Evolutionary conservation across 2,329 filamentous ascomycete genomes (phyloP).

Genomic region (Colletotrichum simmondsii): DNA sequence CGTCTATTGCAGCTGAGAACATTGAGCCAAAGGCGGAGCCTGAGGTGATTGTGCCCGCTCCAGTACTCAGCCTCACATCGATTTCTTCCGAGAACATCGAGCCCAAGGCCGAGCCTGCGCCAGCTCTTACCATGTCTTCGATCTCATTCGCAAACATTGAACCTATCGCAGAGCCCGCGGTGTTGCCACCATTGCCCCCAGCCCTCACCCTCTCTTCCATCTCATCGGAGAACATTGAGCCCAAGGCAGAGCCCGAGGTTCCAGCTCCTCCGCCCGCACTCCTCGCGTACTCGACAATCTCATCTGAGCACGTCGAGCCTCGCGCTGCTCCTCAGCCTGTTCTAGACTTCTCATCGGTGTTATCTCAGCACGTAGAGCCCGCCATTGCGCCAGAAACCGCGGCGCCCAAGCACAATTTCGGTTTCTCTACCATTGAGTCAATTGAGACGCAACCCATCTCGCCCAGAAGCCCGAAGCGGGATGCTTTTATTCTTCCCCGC

Average conservation of each 20-base stretch:
- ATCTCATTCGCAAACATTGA: constrained; percentile 52
- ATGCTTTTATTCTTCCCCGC: constrained; percentile 67
- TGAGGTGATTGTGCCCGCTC: constrained; percentile 42
- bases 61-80: constrained; percentile 46
- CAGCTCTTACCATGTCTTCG: constrained; percentile 42
- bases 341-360: constrained; percentile 50
- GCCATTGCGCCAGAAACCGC: constrained; percentile 41
- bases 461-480: constrained; percentile 62
- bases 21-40: constrained; percentile 48
- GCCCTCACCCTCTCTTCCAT: constrained; percentile 48
- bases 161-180: constrained; percentile 51
- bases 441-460: constrained; percentile 58
- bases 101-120: constrained; percentile 44
- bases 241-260: constrained; percentile 42
- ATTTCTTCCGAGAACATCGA: constrained; percentile 46
- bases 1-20: constrained; percentile 40
- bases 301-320: constrained; percentile 56
- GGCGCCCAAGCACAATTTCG: constrained; percentile 44
- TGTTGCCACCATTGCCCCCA: constrained; percentile 42
- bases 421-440: constrained; percentile 57
- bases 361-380: constrained; percentile 52
- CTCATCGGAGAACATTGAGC: constrained; percentile 45
- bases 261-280: constrained; percentile 36
- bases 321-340: constrained; percentile 39
- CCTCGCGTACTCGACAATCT: constrained; percentile 52